Evolutionary conservation across 306 rosid species (phyloP).

Genomic region (Abrus pulchellus): DNA sequence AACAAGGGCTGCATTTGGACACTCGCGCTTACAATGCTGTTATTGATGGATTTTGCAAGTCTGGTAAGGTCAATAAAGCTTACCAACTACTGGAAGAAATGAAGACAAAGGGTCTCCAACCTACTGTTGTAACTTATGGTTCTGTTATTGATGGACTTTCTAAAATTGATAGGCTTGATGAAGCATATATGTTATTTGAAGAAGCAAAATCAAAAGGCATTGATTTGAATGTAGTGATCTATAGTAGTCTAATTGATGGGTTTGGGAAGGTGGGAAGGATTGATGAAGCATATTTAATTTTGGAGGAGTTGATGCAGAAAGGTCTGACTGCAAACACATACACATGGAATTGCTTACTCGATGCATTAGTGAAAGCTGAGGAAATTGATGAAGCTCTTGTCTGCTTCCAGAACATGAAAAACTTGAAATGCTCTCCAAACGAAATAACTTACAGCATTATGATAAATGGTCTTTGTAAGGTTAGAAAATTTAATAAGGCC

Average conservation of each 20-base stretch:
- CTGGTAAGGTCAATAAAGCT: slow-evolving; percentile 88
- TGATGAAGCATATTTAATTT: slow-evolving; percentile 88
- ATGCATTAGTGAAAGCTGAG: slow-evolving; percentile 91
- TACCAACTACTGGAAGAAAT: slow-evolving; percentile 94
- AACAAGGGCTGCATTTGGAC: slow-evolving; percentile 83
- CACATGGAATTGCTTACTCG: slow-evolving; percentile 94
- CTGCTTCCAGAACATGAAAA: slow-evolving; percentile 88
- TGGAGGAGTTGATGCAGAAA: slow-evolving; percentile 94
- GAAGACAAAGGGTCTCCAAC: slow-evolving; percentile 83
- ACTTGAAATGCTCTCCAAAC: slow-evolving; percentile 79
- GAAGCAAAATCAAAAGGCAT: slow-evolving; percentile 86
- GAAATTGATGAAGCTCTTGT: slow-evolving; percentile 92
- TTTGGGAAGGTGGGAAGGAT: slow-evolving; percentile 97
- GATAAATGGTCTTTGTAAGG: slow-evolving; percentile 90
- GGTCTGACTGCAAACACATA: slow-evolving; percentile 82
- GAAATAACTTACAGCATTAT: slow-evolving; percentile 84
- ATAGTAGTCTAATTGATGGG: slow-evolving; percentile 91
- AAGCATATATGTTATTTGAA: slow-evolving; percentile 96
- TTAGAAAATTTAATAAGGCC: slow-evolving; percentile 94
- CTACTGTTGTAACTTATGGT: slow-evolving; percentile 91
- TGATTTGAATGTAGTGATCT: slow-evolving; percentile 78
- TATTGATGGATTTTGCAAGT: slow-evolving; percentile 92
- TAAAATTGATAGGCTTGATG: slow-evolving; percentile 94
- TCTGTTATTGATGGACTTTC: slow-evolving; percentile 92
- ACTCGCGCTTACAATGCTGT: slow-evolving; percentile 83